Evolutionary conservation across 108 stramenopile genomes (phyloP).

Genomic region (Nannochloropsis salina): DNA sequence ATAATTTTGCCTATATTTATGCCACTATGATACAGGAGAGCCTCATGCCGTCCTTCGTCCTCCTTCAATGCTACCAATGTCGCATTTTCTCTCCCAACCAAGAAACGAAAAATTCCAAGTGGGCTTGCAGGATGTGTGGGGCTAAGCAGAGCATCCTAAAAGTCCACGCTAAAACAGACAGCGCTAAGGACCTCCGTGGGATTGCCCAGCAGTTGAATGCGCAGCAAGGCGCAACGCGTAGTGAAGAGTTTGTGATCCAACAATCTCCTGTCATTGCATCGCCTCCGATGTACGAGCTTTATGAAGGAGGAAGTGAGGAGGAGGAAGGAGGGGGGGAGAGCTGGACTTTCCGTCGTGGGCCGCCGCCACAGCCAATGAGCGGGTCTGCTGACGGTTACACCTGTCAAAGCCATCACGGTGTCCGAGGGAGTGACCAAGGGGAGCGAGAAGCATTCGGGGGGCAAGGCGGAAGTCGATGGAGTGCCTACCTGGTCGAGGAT

Average conservation of each 20-base stretch:
- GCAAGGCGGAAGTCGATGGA: background rate
- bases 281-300: background rate
- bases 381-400: background rate
- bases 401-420: background rate
- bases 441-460: no score
- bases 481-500: background rate
- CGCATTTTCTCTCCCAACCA: constrained; percentile 17
- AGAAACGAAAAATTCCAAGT: constrained; percentile 12
- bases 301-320: background rate
- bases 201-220: background rate
- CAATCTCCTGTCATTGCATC: background rate
- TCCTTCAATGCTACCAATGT: background rate
- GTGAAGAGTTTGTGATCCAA: background rate
- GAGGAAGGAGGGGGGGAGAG: background rate
- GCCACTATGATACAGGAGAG: no score
- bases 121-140: constrained; percentile 7
- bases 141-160: constrained; percentile 5
- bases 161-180: background rate
- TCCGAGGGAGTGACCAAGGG: background rate
- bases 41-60: background rate
- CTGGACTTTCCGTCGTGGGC: background rate
- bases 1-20: no score
- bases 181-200: background rate
- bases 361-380: background rate
- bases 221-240: background rate